Percentiles rank a stretch among this genome's conserved stretches.
Conservation (phyloP, 257 asterid species). For the Petunia secreta region DNA sequence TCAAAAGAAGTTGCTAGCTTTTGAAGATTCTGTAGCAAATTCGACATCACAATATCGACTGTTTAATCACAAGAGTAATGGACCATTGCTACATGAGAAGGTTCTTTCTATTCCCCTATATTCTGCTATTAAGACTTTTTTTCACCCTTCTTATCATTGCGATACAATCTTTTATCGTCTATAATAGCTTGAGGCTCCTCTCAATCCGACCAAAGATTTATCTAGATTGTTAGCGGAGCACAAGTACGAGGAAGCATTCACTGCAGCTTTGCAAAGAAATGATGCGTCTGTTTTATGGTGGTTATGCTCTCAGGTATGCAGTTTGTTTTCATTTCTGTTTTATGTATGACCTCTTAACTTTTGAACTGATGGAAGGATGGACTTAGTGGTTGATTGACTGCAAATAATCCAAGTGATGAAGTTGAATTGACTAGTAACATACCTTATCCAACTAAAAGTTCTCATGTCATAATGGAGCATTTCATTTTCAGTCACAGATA, state of each 20-base stretch:
- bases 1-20: slow-evolving; percentile 77
- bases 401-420: no score
- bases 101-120: slow-evolving; percentile 32
- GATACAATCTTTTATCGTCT: background rate
- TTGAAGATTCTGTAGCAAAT: slow-evolving; percentile 36
- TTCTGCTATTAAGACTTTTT: no score
- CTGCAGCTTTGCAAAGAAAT: slow-evolving; percentile 77
- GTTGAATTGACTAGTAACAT: no score
- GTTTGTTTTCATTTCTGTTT: background rate
- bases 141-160: no score
- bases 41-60: slow-evolving; percentile 60
- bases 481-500: no score
- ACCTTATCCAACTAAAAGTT: no score
- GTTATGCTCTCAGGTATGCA: slow-evolving; percentile 86
- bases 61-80: slow-evolving; percentile 70
- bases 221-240: slow-evolving; percentile 74
- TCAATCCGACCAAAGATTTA: slow-evolving; percentile 91
- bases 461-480: no score
- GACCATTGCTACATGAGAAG: slow-evolving; percentile 88
- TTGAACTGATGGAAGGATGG: no score
- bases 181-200: slow-evolving; percentile 70
- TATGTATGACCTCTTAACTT: background rate
- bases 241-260: slow-evolving; percentile 88
- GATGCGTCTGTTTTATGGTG: slow-evolving; percentile 81
- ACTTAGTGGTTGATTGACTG: background rate